Evolutionary conservation across 1,284 basidiomycete genomes (phyloP).

Genomic region (Cutaneotrichosporon sp.): DNA sequence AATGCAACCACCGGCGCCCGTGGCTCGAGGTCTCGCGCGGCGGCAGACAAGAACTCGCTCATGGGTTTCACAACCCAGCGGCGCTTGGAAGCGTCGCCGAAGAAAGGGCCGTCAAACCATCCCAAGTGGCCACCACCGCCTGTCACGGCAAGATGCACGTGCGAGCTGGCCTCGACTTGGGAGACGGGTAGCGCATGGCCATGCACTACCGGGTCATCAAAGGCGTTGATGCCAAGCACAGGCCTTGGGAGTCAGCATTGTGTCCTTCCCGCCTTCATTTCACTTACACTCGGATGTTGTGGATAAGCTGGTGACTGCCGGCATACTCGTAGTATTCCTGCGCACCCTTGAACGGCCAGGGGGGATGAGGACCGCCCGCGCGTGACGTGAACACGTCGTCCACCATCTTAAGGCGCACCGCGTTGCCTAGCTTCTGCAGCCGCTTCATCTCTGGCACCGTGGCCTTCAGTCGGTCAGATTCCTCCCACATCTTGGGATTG

Average conservation of each 20-base stretch:
- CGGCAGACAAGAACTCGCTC: conserved; percentile 38
- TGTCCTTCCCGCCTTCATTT: too few species aligned
- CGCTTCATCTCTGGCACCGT: conserved; percentile 20
- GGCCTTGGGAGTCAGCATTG: conserved; percentile 31
- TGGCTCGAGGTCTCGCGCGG: conserved; percentile 14
- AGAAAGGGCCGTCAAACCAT: conserved; percentile 67
- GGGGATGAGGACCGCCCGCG: conserved; percentile 63
- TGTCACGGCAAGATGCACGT: conserved; percentile 69
- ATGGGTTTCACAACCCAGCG: conserved; percentile 45
- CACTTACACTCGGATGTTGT: conserved; percentile 41
- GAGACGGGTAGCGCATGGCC: conserved; percentile 51
- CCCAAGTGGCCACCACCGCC: conserved; percentile 85
- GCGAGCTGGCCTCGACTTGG: conserved; percentile 57
- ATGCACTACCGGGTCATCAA: conserved; percentile 84
- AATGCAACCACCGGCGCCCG: not conserved
- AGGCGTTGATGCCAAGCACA: conserved; percentile 74
- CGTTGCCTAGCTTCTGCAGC: conserved; percentile 15
- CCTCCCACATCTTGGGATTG: conserved; percentile 27
- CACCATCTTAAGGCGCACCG: conserved; percentile 33
- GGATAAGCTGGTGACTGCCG: conserved; percentile 35
- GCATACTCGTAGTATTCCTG: conserved; percentile 78
- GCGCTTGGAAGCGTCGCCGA: conserved; percentile 19
- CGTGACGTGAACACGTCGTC: conserved; percentile 62
- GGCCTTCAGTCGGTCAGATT: conserved; percentile 13
- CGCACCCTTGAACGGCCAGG: conserved; percentile 72